Evolutionary conservation across 768 basidiomycete genomes (phyloP), one percentile per base, ranked within the genome.

Genomic region (Termitomyces sp.): DNA sequence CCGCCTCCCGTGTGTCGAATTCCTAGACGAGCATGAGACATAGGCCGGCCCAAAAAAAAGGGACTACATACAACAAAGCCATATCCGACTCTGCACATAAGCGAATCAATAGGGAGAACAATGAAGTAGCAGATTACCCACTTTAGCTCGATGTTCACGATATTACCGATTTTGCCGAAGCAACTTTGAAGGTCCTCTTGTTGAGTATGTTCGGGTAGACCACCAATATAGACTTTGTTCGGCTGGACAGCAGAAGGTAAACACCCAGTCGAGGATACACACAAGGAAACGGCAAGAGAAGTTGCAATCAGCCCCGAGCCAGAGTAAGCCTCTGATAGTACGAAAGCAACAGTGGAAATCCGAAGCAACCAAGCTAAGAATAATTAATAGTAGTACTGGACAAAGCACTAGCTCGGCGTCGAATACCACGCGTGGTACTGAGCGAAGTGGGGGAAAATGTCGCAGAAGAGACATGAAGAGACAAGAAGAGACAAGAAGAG

Each of bases 141-240:
- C 91, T 94, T 94, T 59, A 94, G 74, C 70, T 94, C 92, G 55
- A 93, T 85, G 61, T 84, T 83, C 21, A 78, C 67, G 25, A 94
- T 91, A 45, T 69, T 76, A 19, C 91, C 92, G 47, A 93, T 84
- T 70, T 91, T 91, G 48, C 89, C 88, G 69, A 94, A 94, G 70
- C 92, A 93, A 60, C 80, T 87, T 71, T 84, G 86, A 27, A 94
- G 73, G 66, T 94, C 91, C 74, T 91, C 89, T 73, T 86, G 81
- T 60, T 88, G 86, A 47, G 91, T 93, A 62, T 91, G 81, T 73
- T 91, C 89, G 61, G 91, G 92, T 58, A 94, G 81, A 62, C 91
- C 90, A 68, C 91, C 91, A 68, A 94, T 84, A 70, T 94, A 94
- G 71, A 94, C 86, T 76, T 94, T 94, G 76, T 91, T 92, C 76